Evolutionary conservation across 2,329 filamentous ascomycete species (phyloP).

Genomic region (Lasiodiplodia citricola): DNA sequence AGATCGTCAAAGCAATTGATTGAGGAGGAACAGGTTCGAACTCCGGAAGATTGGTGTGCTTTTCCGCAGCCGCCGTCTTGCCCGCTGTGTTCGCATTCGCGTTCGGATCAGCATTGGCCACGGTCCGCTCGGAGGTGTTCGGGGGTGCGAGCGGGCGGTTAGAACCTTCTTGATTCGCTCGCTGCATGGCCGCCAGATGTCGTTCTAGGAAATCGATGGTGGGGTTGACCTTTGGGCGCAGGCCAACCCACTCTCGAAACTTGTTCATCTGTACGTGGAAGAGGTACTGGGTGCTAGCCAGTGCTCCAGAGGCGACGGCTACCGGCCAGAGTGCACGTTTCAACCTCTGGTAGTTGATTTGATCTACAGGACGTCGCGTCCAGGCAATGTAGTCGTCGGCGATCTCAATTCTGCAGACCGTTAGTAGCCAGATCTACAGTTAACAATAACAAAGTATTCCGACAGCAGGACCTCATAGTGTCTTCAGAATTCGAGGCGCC

Average conservation of each 20-base stretch:
- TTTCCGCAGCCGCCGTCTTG: constrained; percentile 17
- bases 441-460: neutral
- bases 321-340: constrained; percentile 45
- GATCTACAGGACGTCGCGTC: constrained; percentile 40
- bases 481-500: neutral
- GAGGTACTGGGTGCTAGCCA: constrained; percentile 41
- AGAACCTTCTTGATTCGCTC: constrained; percentile 16
- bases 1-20: constrained; percentile 26
- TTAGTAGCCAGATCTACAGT: constrained; percentile 37
- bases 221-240: constrained; percentile 34
- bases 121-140: constrained; percentile 12
- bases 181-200: constrained; percentile 24
- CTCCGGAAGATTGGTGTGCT: constrained; percentile 24
- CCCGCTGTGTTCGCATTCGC: constrained; percentile 4
- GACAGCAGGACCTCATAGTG: neutral
- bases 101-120: neutral
- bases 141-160: constrained; percentile 16
- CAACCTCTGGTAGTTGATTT: constrained; percentile 45
- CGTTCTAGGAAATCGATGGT: neutral
- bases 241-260: constrained; percentile 44
- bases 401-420: constrained; percentile 36
- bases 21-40: constrained; percentile 22
- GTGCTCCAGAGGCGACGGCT: constrained; percentile 42
- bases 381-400: constrained; percentile 46
- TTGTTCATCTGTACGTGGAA: constrained; percentile 42